A percentile compares a stretch with the other conserved stretches of the same genome.
Conservation (phyloP, 73 alveolate species). For the Stentor roeselii region DNA sequence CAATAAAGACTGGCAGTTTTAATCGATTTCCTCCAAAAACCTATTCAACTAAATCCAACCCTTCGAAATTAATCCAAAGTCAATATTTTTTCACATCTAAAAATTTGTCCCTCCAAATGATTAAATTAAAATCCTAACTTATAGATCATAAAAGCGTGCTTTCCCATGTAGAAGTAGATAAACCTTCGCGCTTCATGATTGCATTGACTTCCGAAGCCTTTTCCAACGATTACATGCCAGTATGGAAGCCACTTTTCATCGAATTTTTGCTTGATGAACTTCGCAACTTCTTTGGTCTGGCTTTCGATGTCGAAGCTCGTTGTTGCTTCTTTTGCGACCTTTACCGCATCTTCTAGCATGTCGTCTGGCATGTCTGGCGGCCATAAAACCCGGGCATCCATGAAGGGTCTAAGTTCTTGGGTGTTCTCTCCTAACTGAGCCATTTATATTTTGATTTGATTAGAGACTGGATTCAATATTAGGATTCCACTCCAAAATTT, state of each 20-base stretch:
- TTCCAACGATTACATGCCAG: slow-evolving; percentile 99
- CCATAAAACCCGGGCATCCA: slow-evolving; percentile 86
- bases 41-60: too few relatives aligned
- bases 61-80: too few relatives aligned
- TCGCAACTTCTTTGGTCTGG: slow-evolving; percentile 55
- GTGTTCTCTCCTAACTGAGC: neutral
- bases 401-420: slow-evolving; percentile 44
- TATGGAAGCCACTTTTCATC: slow-evolving; percentile 97
- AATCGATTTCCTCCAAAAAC: too few relatives aligned
- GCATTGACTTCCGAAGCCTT: slow-evolving; percentile 94
- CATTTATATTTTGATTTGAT: too few relatives aligned
- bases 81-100: too few relatives aligned
- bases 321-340: slow-evolving; percentile 44
- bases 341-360: slow-evolving; percentile 81
- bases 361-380: slow-evolving; percentile 94
- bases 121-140: slow-evolving; percentile 54
- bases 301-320: slow-evolving; percentile 1
- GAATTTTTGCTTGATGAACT: slow-evolving; percentile 68
- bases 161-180: slow-evolving; percentile 89
- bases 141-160: slow-evolving; percentile 78
- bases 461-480: too few relatives aligned
- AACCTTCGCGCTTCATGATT: slow-evolving; percentile 94
- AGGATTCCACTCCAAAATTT: too few relatives aligned
- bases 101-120: neutral
- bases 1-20: too few relatives aligned